Conservation (phyloP, 2,329 filamentous ascomycete species). For the Dendrostoma leiphaemia region DNA sequence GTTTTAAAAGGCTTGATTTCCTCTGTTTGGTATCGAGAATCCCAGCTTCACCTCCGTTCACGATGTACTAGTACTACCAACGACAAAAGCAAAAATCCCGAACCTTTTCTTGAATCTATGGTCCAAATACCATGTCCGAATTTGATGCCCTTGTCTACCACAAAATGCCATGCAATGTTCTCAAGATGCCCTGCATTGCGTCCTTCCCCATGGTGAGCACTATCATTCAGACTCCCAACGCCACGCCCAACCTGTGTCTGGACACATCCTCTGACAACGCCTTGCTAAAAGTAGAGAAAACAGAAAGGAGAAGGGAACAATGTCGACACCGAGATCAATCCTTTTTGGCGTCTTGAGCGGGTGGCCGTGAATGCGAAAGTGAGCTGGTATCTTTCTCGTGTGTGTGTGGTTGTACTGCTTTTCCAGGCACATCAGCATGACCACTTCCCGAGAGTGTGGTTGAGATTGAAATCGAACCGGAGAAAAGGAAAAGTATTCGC, state of each 20-base stretch:
- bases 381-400: constrained; percentile 12
- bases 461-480: not conserved
- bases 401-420: constrained; percentile 1
- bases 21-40: not conserved
- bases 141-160: not conserved
- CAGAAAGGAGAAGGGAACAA: not conserved
- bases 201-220: not conserved
- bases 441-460: not conserved
- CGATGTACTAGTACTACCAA: not conserved
- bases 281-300: not conserved
- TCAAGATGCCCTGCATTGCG: not conserved
- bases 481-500: not conserved
- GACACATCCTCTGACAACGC: not conserved
- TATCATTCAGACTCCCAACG: not conserved
- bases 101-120: not conserved
- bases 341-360: constrained; percentile 13
- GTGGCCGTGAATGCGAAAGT: constrained; percentile 1
- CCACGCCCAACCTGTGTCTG: not conserved
- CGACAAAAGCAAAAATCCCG: not conserved
- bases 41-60: not conserved
- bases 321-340: not conserved
- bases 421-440: constrained; percentile 5
- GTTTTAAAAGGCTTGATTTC: not conserved
- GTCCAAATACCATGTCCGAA: not conserved
- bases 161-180: not conserved